Evolutionary conservation across 202 grass and related monocot species (phyloP).

Genomic region (Miscanthus sacchariflorus): DNA sequence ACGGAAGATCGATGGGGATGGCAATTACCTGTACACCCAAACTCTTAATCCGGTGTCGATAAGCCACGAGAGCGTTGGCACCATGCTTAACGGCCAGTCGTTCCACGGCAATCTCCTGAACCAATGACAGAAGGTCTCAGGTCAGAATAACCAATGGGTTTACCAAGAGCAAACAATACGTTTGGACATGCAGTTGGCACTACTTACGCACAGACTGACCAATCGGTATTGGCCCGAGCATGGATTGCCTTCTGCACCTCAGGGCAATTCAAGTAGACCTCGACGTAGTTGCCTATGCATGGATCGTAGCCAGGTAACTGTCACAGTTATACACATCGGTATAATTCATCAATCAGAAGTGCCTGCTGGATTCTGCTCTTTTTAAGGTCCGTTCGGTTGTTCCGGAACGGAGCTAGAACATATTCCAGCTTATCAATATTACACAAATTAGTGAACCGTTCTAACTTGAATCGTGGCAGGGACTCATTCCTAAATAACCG

Average conservation of each 20-base stretch:
- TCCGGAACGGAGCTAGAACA: too few species aligned
- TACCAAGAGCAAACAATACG: neutral
- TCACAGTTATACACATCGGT: neutral
- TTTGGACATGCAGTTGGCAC: neutral
- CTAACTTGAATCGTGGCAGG: too few species aligned
- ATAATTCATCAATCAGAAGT: neutral
- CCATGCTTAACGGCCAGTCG: slow-evolving; percentile 35
- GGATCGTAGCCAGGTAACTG: slow-evolving; percentile 66
- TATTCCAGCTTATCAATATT: too few species aligned
- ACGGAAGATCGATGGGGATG: neutral
- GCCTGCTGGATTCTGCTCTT: too few species aligned
- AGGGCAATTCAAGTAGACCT: slow-evolving; percentile 48
- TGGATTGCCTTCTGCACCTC: slow-evolving; percentile 70
- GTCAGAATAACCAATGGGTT: neutral
- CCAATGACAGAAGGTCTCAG: neutral
- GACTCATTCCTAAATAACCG: too few species aligned
- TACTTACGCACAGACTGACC: slow-evolving; percentile 56
- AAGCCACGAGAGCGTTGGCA: slow-evolving; percentile 55
- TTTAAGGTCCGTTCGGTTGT: too few species aligned
- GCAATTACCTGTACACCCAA: slow-evolving; percentile 63
- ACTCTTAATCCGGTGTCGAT: slow-evolving; percentile 49
- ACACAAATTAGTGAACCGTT: too few species aligned
- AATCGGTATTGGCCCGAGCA: slow-evolving; percentile 36
- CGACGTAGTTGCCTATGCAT: slow-evolving; percentile 37
- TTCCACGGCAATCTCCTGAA: neutral